Base-by-base conservation (phyloP, 2,329 filamentous ascomycete genomes). In the Penicillium sp. region DNA sequence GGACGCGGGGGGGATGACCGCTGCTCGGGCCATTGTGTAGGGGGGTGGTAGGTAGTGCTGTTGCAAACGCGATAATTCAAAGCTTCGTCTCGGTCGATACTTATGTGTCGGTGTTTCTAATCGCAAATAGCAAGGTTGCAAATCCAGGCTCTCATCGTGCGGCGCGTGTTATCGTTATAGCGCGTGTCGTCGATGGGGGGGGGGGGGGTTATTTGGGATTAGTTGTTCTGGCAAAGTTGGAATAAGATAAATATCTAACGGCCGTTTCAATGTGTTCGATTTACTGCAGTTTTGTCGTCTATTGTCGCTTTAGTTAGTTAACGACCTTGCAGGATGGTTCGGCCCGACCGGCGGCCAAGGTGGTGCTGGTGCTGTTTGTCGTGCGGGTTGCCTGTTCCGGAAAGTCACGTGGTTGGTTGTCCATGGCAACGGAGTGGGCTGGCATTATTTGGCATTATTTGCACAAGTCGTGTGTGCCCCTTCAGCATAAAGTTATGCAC, bases 1-100 rank as follows among this genome's bases (percentile, higher is more conserved):
- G 9, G 64, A 65, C n/a, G 60, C 56, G 13, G 70, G 69, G 17
- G 70, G 70, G 21, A 71, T 71, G 38, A 70, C 61, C 45, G 70
- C 70, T 50, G 70, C 70, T 56, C 70, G 68, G 58, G 70, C 70
- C 70, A 71, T 71, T 47, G 7, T 66, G 41, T 9, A 21, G 19
- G 26, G 26, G 3, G 15, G n/a, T n/a, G 29, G 49, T 15, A 21
- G 17, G 30, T 45, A 26, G 13, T 23, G 7, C 31, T 47, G 23
- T 23, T 9, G 19, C 17, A 21, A n/a, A 47, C n/a, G 45, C 45
- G n/a, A 26, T 21, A n/a, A 17, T 11, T 47, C 5, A 21, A 21
- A 7, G 6, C 45, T 8, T 8, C 45, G 17, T 47, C n/a, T 47
- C 19, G 17, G 7, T 47, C 45, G 17, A 47, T 6, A 47, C 19